phyloP scores from a whole-genome alignment of 176 grass and related monocot genomes.

The Ensete glaucum region DNA sequence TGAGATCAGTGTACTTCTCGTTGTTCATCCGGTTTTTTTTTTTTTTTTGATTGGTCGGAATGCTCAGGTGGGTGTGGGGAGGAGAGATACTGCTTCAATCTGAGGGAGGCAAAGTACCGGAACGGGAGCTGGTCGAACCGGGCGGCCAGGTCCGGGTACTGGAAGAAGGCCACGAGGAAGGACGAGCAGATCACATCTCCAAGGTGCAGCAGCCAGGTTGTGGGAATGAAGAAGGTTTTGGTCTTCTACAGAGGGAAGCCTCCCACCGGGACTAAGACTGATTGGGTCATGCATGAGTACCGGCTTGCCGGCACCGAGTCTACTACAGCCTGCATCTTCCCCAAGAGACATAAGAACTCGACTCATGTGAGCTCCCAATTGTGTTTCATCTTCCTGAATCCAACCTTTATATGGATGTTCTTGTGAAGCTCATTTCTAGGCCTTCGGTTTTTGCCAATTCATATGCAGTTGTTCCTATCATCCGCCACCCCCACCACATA shows the following conservation, averaged over 20 bases:
- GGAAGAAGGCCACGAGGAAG: slow-evolving; percentile 18
- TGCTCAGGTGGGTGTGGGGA: slow-evolving; percentile 1
- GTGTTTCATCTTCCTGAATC: neutral
- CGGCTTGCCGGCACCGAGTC: neutral
- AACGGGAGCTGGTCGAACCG: slow-evolving; percentile 2
- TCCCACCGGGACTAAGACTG: neutral
- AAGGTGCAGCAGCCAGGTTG: slow-evolving; percentile 4
- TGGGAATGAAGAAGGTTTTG: slow-evolving; percentile 17
- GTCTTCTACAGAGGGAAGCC: slow-evolving; percentile 14
- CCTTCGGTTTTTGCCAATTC: too few relatives aligned
- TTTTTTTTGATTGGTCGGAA: too few relatives aligned
- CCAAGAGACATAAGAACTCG: slow-evolving; percentile 9
- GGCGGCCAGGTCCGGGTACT: slow-evolving; percentile 11
- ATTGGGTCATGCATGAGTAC: slow-evolving; percentile 20
- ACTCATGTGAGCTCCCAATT: neutral
- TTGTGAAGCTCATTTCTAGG: neutral
- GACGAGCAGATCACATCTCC: neutral
- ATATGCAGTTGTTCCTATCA: neutral
- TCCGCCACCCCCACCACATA: neutral
- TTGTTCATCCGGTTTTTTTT: neutral
- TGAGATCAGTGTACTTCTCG: neutral
- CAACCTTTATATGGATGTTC: neutral
- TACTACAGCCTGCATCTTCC: neutral
- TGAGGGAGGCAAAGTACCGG: slow-evolving; percentile 8
- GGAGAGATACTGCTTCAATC: slow-evolving; percentile 16